A percentile compares a stretch with the other conserved stretches of the same genome.
Evolutionary conservation across 352 stramenopile genomes (phyloP).

Genomic region (Globisporangium canariense): DNA sequence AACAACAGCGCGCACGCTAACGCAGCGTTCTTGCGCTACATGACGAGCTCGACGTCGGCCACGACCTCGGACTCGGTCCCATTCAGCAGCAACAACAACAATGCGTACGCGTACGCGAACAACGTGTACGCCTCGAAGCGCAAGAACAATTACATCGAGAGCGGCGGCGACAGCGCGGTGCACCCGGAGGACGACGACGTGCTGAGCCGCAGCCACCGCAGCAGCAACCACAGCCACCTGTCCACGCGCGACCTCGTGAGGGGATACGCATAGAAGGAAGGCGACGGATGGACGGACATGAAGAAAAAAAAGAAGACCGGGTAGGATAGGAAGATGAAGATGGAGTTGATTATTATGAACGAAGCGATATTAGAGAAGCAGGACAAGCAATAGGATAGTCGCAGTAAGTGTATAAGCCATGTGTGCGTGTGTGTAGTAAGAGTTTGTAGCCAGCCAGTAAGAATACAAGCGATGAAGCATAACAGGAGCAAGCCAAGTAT

Average conservation of each 20-base stretch:
- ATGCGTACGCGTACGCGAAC: not conserved
- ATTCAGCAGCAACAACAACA: slow-evolving; percentile 7
- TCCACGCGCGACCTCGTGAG: slow-evolving; percentile 24
- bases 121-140: slow-evolving; percentile 5
- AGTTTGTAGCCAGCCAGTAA: not conserved
- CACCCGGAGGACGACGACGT: slow-evolving; percentile 28
- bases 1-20: slow-evolving; percentile 16
- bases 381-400: not conserved
- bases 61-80: slow-evolving; percentile 15
- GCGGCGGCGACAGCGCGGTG: slow-evolving; percentile 21
- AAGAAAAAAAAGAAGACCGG: not conserved
- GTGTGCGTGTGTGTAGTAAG: not conserved
- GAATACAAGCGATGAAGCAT: not conserved
- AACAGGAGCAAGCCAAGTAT: not conserved
- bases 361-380: slow-evolving; percentile 2
- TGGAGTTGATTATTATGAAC: slow-evolving; percentile 7
- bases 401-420: not conserved
- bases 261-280: not conserved
- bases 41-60: slow-evolving; percentile 16
- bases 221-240: slow-evolving; percentile 17
- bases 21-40: slow-evolving; percentile 16
- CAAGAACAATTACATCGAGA: slow-evolving; percentile 21
- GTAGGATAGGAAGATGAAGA: slow-evolving; percentile 1
- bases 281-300: not conserved
- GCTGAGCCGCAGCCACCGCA: slow-evolving; percentile 16